Conservation (phyloP, 345 rosid species). For the Atalantia buxifolia region DNA sequence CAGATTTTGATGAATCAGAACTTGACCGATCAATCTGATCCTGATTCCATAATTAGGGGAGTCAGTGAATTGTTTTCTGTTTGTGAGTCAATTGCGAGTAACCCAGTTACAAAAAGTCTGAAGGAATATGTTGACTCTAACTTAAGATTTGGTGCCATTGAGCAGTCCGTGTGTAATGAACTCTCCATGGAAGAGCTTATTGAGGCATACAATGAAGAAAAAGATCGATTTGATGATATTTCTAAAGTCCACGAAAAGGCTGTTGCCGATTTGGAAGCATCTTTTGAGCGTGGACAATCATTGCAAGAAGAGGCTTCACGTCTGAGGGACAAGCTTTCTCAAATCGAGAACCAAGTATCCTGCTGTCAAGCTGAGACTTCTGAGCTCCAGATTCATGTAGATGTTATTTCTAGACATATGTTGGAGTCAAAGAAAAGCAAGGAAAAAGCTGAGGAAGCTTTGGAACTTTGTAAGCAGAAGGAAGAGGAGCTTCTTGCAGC, state of each 20-base stretch:
- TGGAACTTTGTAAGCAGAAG: constrained; percentile 7
- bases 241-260: constrained; percentile 30
- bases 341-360: constrained; percentile 26
- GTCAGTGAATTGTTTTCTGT: neutral
- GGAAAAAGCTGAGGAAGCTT: constrained; percentile 23
- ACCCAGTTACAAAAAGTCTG: neutral
- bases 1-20: neutral
- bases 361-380: constrained; percentile 36
- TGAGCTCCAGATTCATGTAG: constrained; percentile 13
- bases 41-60: neutral
- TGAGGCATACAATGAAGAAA: constrained; percentile 18
- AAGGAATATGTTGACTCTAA: constrained; percentile 5
- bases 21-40: constrained; percentile 2
- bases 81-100: neutral
- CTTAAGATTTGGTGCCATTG: constrained; percentile 15
- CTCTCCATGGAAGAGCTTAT: constrained; percentile 23
- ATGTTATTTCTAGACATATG: constrained; percentile 19
- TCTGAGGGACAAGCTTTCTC: constrained; percentile 19
- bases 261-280: constrained; percentile 20
- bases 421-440: constrained; percentile 24
- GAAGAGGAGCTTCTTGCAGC: constrained; percentile 20
- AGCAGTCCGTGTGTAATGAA: constrained; percentile 1
- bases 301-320: constrained; percentile 24
- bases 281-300: constrained; percentile 13
- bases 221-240: constrained; percentile 20